Evolutionary conservation across 1,139 yeast genomes (phyloP).

Genomic region (Kurtzmaniella quercitrusa): DNA sequence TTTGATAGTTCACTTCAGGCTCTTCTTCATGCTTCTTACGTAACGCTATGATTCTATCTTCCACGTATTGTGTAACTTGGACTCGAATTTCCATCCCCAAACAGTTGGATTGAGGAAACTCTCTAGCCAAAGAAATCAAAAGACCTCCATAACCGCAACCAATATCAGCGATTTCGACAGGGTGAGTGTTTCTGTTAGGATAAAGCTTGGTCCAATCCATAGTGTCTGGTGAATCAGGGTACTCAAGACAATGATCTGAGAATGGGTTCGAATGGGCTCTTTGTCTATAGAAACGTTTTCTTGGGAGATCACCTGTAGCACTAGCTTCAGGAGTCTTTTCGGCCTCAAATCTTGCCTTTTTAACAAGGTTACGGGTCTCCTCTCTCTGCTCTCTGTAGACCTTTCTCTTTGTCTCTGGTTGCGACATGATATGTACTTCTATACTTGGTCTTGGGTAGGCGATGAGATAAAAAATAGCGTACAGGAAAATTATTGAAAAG

Average conservation of each 20-base stretch:
- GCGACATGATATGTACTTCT: slow-evolving; percentile 10
- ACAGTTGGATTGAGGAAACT: slow-evolving; percentile 66
- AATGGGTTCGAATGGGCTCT: slow-evolving; percentile 98
- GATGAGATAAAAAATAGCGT: background rate
- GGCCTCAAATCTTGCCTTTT: slow-evolving; percentile 25
- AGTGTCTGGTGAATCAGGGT: slow-evolving; percentile 71
- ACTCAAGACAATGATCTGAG: slow-evolving; percentile 88
- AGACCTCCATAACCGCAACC: slow-evolving; percentile 99
- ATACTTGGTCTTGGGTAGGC: slow-evolving; percentile 5
- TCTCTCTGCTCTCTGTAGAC: slow-evolving; percentile 38
- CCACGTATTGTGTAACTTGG: slow-evolving; percentile 95
- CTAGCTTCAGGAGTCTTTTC: slow-evolving; percentile 9
- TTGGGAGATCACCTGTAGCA: slow-evolving; percentile 51
- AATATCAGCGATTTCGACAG: slow-evolving; percentile 89
- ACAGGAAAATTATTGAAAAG: background rate
- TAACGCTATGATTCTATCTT: slow-evolving; percentile 88
- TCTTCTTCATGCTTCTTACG: slow-evolving; percentile 50
- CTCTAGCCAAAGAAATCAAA: slow-evolving; percentile 73
- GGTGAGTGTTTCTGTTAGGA: slow-evolving; percentile 53
- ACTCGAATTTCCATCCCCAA: slow-evolving; percentile 97
- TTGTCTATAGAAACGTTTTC: slow-evolving; percentile 89
- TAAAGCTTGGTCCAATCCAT: slow-evolving; percentile 87
- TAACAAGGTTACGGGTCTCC: slow-evolving; percentile 29
- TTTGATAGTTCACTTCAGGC: slow-evolving; percentile 50
- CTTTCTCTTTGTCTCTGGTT: slow-evolving; percentile 35